phyloP scores from a whole-genome alignment of 768 basidiomycete genomes.

The Trametes maxima region DNA sequence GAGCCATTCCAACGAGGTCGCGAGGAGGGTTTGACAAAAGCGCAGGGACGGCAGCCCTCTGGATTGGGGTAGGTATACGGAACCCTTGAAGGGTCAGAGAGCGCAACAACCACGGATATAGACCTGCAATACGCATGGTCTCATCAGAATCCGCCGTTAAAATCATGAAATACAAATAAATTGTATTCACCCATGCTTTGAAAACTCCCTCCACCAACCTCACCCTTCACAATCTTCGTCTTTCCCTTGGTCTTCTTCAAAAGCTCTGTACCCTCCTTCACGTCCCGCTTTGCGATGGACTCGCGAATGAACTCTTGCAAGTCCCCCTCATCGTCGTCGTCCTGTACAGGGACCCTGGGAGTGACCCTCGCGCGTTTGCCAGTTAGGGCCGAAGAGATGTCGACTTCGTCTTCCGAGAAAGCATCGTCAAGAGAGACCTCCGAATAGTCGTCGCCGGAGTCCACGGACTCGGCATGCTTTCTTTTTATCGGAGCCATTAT shows the following conservation, averaged over 20 bases:
- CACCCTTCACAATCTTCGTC: slow-evolving; percentile 67
- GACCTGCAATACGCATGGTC: slow-evolving; percentile 50
- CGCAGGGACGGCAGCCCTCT: slow-evolving; percentile 85
- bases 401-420: slow-evolving; percentile 45
- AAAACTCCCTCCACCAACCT: slow-evolving; percentile 92
- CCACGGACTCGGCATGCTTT: slow-evolving; percentile 7
- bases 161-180: background rate
- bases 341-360: background rate
- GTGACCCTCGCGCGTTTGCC: slow-evolving; percentile 32
- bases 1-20: slow-evolving; percentile 97
- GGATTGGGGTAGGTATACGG: slow-evolving; percentile 94
- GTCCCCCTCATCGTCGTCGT: slow-evolving; percentile 43
- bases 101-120: slow-evolving; percentile 81
- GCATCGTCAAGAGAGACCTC: slow-evolving; percentile 16
- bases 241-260: slow-evolving; percentile 80
- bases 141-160: background rate
- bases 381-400: slow-evolving; percentile 64
- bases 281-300: slow-evolving; percentile 70
- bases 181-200: slow-evolving; percentile 85
- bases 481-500: slow-evolving; percentile 16
- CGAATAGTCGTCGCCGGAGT: slow-evolving; percentile 9
- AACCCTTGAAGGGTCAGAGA: slow-evolving; percentile 91
- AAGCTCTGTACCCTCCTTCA: slow-evolving; percentile 73
- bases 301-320: slow-evolving; percentile 66
- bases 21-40: slow-evolving; percentile 82